Conservation (phyloP, 1,284 basidiomycete species). For the Cystobasidiaceae sp. region DNA sequence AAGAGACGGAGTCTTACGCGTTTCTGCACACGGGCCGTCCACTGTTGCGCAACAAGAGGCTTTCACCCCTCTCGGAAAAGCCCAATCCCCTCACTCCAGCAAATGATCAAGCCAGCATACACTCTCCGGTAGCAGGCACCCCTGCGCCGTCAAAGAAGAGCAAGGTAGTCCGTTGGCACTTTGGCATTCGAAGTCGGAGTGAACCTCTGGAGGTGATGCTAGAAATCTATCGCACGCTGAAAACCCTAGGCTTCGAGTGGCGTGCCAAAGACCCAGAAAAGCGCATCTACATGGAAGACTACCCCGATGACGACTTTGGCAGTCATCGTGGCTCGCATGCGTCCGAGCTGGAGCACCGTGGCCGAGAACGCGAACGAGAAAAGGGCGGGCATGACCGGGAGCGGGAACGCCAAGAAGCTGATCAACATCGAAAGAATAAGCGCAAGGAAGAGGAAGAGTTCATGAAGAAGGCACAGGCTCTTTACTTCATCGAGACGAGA, state of each 20-base stretch:
- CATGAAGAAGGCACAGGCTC: constrained; percentile 52
- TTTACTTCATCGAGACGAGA: constrained; percentile 93
- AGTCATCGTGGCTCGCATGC: neutral
- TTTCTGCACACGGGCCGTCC: constrained; percentile 11
- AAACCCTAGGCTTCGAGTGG: constrained; percentile 96
- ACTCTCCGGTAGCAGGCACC: constrained; percentile 15
- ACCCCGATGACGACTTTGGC: constrained; percentile 6
- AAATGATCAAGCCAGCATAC: neutral
- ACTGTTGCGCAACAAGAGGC: constrained; percentile 17
- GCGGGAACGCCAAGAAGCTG: constrained; percentile 43
- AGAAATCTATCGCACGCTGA: constrained; percentile 91
- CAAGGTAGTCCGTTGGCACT: constrained; percentile 77
- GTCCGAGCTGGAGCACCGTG: neutral
- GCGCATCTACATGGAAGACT: constrained; percentile 37
- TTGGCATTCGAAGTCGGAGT: constrained; percentile 88
- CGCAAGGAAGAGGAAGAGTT: constrained; percentile 49
- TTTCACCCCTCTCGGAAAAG: constrained; percentile 17
- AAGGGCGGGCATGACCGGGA: constrained; percentile 15
- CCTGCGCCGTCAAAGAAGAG: neutral
- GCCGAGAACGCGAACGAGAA: neutral
- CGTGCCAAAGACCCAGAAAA: constrained; percentile 48
- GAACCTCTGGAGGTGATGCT: constrained; percentile 99
- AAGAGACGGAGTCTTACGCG: constrained; percentile 18
- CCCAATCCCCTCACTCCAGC: constrained; percentile 24
- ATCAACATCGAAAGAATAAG: constrained; percentile 34